Evolutionary conservation across 352 stramenopile species (phyloP).

Genomic region (Pythium plurisporium): DNA sequence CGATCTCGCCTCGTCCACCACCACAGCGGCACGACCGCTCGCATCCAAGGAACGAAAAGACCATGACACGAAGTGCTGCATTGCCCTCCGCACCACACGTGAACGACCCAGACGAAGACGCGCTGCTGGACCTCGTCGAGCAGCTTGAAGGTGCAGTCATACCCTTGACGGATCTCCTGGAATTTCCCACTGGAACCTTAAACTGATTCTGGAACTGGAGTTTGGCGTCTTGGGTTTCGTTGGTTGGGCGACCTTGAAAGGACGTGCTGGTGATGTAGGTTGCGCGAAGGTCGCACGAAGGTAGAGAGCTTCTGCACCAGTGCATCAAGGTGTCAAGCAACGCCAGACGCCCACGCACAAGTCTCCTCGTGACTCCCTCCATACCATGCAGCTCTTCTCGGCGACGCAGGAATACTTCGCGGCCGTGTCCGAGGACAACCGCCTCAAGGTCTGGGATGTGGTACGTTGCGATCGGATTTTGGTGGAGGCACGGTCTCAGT

Average conservation of each 20-base stretch:
- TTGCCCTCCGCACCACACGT: too few species aligned
- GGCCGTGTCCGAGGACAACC: constrained; percentile 75
- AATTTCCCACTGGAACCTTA: constrained; percentile 2
- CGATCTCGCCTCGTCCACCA: constrained; percentile 1
- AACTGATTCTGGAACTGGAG: constrained; percentile 3
- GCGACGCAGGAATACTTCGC: constrained; percentile 73
- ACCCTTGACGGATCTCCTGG: constrained; percentile 5
- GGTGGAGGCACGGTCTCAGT: too few species aligned
- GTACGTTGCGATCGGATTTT: too few species aligned
- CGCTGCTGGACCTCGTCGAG: constrained; percentile 22
- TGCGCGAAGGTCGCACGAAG: constrained; percentile 30
- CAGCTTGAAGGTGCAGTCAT: too few species aligned
- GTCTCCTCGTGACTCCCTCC: too few species aligned
- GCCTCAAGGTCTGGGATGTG: constrained; percentile 81
- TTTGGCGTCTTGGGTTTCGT: not conserved
- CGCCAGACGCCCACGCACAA: too few species aligned
- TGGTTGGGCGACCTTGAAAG: constrained; percentile 11
- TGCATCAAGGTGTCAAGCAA: too few species aligned
- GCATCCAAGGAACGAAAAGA: too few species aligned
- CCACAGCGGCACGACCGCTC: constrained; percentile 5
- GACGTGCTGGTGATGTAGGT: constrained; percentile 9
- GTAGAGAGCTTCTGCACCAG: constrained; percentile 50
- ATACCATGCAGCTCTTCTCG: constrained; percentile 74
- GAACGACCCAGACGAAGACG: constrained; percentile 9
- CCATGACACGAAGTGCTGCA: too few species aligned